These are phyloP conservation scores for Oldenlandia corymbosa DNA, from an alignment of 257 asterid species.

Conservation along the genomic window DNA sequence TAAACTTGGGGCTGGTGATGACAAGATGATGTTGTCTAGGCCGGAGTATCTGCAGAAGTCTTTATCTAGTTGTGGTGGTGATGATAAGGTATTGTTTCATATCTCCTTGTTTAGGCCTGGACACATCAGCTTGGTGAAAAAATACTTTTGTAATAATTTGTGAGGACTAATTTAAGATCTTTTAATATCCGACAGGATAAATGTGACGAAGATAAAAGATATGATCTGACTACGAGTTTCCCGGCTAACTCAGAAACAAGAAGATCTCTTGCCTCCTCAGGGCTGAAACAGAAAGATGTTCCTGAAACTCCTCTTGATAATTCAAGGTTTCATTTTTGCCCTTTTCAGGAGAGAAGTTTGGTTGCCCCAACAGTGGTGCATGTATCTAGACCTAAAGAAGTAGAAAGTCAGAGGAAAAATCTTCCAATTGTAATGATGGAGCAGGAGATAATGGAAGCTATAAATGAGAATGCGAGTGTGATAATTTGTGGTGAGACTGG, in stretches of 20 bases:
- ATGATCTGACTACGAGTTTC: conserved; percentile 17
- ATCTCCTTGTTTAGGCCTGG: not conserved
- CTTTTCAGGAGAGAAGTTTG: conserved; percentile 25
- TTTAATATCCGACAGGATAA: conserved; percentile 32
- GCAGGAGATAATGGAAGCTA: conserved; percentile 96
- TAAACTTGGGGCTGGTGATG: conserved; percentile 26
- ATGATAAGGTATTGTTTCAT: conserved; percentile 32
- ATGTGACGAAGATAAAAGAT: conserved; percentile 21
- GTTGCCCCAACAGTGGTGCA: conserved; percentile 58
- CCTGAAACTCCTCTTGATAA: conserved; percentile 9
- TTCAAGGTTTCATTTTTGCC: conserved; percentile 20
- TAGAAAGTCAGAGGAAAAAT: conserved; percentile 60
- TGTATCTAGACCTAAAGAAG: conserved; percentile 70
- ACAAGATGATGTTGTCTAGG: conserved; percentile 18
- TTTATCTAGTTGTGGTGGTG: conserved; percentile 15
- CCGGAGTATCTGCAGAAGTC: conserved; percentile 25
- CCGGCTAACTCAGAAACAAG: conserved; percentile 17
- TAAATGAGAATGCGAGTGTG: conserved; percentile 55
- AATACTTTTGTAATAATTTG: not conserved
- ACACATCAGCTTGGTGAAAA: not conserved
- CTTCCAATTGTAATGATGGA: conserved; percentile 97
- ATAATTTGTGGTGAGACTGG: conserved; percentile 97
- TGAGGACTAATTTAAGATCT: not conserved
- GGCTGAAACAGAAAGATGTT: conserved; percentile 59
- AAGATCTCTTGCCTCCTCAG: conserved; percentile 36